Conservation (phyloP, 2,329 filamentous ascomycete species). For the Penicillium aurantiogriseum region DNA sequence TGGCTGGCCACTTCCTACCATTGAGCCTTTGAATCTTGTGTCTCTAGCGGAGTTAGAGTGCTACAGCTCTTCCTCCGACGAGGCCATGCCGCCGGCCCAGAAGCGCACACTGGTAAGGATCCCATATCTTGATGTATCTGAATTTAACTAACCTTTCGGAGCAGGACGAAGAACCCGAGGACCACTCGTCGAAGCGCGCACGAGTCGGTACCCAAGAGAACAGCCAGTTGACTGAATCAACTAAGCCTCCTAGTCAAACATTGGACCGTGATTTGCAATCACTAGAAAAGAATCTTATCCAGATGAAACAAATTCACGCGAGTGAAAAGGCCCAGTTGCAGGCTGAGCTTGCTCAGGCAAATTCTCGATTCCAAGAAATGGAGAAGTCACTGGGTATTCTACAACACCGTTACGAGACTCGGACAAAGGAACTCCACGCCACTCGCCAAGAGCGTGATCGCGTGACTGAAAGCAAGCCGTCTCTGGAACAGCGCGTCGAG, state of each 20-base stretch:
- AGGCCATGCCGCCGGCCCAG: slow-evolving; percentile 18
- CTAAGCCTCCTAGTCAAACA: slow-evolving; percentile 32
- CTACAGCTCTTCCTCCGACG: slow-evolving; percentile 18
- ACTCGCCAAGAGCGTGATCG: slow-evolving; percentile 38
- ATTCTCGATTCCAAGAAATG: slow-evolving; percentile 33
- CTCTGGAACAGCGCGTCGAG: slow-evolving; percentile 34
- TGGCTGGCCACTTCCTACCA: slow-evolving; percentile 39
- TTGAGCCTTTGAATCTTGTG: slow-evolving; percentile 40
- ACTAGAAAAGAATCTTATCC: slow-evolving; percentile 31
- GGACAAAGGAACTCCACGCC: slow-evolving; percentile 38
- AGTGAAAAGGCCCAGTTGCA: slow-evolving; percentile 34
- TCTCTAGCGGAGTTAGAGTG: slow-evolving; percentile 29
- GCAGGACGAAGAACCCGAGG: slow-evolving; percentile 32
- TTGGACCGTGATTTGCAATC: slow-evolving; percentile 29
- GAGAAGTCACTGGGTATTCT: slow-evolving; percentile 36
- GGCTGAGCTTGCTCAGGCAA: slow-evolving; percentile 24
- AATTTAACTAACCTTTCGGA: slow-evolving; percentile 18
- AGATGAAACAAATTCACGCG: slow-evolving; percentile 33
- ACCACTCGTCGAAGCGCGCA: slow-evolving; percentile 38
- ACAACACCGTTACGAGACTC: slow-evolving; percentile 48
- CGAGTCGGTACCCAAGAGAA: slow-evolving; percentile 38
- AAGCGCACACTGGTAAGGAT: slow-evolving; percentile 36
- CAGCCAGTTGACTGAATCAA: slow-evolving; percentile 39
- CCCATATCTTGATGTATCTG: neutral
- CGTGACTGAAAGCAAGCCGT: slow-evolving; percentile 29